Evolutionary conservation across 75 land plant genomes (phyloP).

Genomic region (Picea glauca): DNA sequence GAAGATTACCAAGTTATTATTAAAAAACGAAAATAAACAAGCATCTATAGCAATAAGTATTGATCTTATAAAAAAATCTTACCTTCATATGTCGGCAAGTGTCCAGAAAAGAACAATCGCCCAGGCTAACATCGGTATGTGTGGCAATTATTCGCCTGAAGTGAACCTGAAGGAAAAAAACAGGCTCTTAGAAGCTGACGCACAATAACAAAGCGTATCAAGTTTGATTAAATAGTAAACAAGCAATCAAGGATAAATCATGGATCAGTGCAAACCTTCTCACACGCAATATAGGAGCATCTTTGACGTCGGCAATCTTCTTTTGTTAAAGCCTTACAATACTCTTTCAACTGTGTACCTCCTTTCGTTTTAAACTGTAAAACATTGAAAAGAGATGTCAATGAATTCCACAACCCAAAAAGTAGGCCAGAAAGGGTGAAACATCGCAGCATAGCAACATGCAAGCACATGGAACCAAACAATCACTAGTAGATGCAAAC

Average conservation of each 20-base stretch:
- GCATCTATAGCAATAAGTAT: not conserved
- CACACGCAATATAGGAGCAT: conserved; percentile 78
- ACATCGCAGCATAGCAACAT: not conserved
- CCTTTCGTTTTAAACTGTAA: conserved; percentile 95
- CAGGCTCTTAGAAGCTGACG: not conserved
- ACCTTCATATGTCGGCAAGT: conserved; percentile 99
- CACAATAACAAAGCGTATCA: too few relatives aligned
- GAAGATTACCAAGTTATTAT: not conserved
- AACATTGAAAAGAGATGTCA: conserved; percentile 9
- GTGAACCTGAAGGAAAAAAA: conserved; percentile 64
- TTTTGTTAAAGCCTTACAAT: conserved; percentile 82
- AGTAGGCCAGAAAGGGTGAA: conserved; percentile 1
- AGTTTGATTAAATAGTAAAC: too few relatives aligned
- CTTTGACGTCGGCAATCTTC: conserved; percentile 87
- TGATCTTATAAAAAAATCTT: not conserved
- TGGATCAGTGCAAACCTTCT: conserved; percentile 54
- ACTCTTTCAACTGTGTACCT: conserved; percentile 87
- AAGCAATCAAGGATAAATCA: not conserved
- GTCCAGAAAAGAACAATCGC: conserved; percentile 96
- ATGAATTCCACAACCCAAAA: not conserved
- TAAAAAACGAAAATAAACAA: not conserved
- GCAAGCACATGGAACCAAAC: not conserved
- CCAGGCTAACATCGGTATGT: conserved; percentile 89
- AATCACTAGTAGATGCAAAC: conserved; percentile 1
- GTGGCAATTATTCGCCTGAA: conserved; percentile 94